phyloP scores from a whole-genome alignment of 2,329 filamentous ascomycete species.

The Phyllosticta citrichinensis region DNA sequence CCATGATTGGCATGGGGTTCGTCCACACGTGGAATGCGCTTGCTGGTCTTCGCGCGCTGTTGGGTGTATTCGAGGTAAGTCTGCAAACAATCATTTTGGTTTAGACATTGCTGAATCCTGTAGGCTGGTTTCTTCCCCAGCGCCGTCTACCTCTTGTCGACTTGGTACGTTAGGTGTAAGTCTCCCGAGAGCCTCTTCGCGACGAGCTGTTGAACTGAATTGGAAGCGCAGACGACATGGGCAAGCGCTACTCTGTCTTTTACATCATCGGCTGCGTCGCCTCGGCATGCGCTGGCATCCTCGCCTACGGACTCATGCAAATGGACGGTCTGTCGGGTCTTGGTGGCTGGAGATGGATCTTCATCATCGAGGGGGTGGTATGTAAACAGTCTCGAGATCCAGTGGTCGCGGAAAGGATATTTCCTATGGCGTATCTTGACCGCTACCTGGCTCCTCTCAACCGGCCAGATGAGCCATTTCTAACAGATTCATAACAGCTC shows the following conservation, averaged over 20 bases:
- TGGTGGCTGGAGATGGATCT: constrained; percentile 37
- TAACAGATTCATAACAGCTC: constrained; percentile 14
- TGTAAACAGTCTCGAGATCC: too few relatives aligned
- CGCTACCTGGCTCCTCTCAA: too few relatives aligned
- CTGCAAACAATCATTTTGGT: neutral
- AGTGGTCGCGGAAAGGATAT: too few relatives aligned
- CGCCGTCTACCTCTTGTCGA: constrained; percentile 36
- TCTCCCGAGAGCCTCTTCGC: neutral
- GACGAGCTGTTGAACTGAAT: neutral
- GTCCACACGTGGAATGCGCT: constrained; percentile 25
- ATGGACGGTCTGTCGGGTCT: constrained; percentile 45
- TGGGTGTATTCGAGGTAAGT: constrained; percentile 30
- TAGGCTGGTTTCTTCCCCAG: constrained; percentile 30
- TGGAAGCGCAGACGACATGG: constrained; percentile 43
- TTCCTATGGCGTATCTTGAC: too few relatives aligned
- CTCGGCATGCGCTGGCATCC: constrained; percentile 55
- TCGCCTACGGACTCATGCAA: constrained; percentile 61
- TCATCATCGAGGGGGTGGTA: constrained; percentile 25
- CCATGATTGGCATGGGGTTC: constrained; percentile 37
- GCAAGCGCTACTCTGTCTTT: constrained; percentile 59
- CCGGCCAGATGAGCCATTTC: neutral
- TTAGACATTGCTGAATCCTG: neutral
- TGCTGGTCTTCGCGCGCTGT: constrained; percentile 27
- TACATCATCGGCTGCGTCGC: constrained; percentile 60
- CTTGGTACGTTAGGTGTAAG: constrained; percentile 38